Conservation (phyloP, 345 rosid genomes). For the Boechera retrofracta region DNA sequence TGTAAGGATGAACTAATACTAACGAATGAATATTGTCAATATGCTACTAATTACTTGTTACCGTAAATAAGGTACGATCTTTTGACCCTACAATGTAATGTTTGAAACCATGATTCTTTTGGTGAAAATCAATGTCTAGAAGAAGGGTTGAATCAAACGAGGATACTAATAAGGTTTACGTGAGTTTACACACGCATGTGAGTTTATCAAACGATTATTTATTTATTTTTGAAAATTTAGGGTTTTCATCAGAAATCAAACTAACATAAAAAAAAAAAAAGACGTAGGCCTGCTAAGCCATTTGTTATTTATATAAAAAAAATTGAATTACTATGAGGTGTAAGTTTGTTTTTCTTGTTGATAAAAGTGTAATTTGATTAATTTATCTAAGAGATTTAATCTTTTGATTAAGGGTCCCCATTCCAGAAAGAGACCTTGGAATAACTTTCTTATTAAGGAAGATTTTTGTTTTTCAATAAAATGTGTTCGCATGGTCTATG, state of each 20-base stretch:
- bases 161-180: constrained; percentile 17
- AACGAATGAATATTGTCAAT: neutral
- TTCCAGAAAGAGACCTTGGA: constrained; percentile 36
- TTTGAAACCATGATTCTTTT: too few relatives aligned
- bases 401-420: constrained; percentile 26
- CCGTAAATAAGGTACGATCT: neutral
- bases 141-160: neutral
- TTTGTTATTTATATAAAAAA: neutral
- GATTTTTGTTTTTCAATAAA: constrained; percentile 11
- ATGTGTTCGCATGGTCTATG: constrained; percentile 21
- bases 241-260: neutral
- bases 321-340: neutral
- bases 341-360: neutral
- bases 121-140: neutral
- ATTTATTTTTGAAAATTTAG: constrained; percentile 4
- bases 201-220: neutral
- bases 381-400: constrained; percentile 2
- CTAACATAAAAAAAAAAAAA: neutral
- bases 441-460: constrained; percentile 45
- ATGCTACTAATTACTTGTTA: neutral
- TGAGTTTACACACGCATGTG: constrained; percentile 4
- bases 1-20: neutral
- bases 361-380: neutral
- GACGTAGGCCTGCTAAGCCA: constrained; percentile 2
- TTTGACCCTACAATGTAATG: too few relatives aligned